These are phyloP conservation scores for Globisporangium recalcitrans DNA, from an alignment of 352 stramenopile species.

Conservation along the genomic window DNA sequence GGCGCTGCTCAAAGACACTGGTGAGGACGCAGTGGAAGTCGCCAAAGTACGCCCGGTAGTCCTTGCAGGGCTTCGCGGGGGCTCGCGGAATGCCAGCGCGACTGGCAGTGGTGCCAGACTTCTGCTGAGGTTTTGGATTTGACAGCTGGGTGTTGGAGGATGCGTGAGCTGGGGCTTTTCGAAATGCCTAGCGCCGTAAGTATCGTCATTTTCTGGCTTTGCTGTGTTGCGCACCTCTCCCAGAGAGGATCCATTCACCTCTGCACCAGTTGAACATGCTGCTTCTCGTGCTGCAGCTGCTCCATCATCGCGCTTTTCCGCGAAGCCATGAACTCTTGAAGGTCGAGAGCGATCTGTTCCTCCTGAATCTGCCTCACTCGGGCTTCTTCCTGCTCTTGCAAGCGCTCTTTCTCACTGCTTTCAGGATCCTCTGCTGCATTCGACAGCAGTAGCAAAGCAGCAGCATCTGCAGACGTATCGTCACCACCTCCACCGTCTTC, in stretches of 20 bases:
- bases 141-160: background rate
- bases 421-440: background rate
- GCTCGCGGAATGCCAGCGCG: conserved; percentile 8
- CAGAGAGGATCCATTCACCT: background rate
- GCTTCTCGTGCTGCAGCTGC: conserved; percentile 32
- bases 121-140: background rate
- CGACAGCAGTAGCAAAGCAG: background rate
- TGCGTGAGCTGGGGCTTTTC: background rate
- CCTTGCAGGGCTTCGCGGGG: conserved; percentile 24
- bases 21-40: conserved; percentile 79
- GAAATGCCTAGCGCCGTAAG: background rate
- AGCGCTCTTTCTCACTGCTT: background rate
- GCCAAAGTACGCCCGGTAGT: conserved; percentile 59
- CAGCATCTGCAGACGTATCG: background rate
- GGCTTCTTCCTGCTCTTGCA: background rate
- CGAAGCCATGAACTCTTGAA: conserved; percentile 36
- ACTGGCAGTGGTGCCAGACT: background rate
- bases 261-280: background rate
- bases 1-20: conserved; percentile 55
- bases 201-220: background rate
- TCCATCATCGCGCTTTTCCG: conserved; percentile 33
- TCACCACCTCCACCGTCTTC: background rate
- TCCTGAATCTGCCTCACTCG: background rate
- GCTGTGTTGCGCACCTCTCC: background rate
- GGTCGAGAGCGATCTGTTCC: conserved; percentile 21